A percentile compares a stretch with the other conserved stretches of the same genome.
Conservation (phyloP, 2,329 filamentous ascomycete species). For the Ceratocystis destructans region DNA sequence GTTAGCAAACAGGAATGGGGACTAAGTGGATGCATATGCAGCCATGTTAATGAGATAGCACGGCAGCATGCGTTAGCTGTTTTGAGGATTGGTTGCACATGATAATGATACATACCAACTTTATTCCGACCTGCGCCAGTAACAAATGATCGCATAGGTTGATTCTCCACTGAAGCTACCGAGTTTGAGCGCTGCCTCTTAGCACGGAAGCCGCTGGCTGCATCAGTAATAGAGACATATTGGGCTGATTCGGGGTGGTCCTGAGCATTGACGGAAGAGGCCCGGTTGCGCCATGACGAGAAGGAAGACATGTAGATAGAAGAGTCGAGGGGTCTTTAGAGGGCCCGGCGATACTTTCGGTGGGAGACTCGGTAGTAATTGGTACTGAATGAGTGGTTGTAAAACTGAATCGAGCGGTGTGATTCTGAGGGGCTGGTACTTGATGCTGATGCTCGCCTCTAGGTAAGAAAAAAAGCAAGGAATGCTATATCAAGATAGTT, state of each 20-base stretch:
- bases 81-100: conserved; percentile 22
- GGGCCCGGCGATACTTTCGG: not conserved
- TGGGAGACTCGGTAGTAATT: not conserved
- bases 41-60: not conserved
- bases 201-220: not conserved
- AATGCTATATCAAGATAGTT: conserved; percentile 2
- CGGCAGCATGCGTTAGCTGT: not conserved
- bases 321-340: not conserved
- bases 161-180: conserved; percentile 21
- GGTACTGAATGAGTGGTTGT: not conserved
- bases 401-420: not conserved
- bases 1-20: not conserved
- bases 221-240: conserved; percentile 20
- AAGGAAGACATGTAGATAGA: conserved; percentile 25
- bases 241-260: conserved; percentile 20
- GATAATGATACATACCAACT: conserved; percentile 40
- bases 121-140: conserved; percentile 49
- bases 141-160: conserved; percentile 59
- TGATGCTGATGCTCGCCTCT: not conserved
- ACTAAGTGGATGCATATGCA: not conserved
- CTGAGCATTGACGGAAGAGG: conserved; percentile 21
- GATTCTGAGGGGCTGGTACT: not conserved
- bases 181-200: conserved; percentile 24
- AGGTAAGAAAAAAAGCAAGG: not conserved
- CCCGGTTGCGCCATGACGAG: conserved; percentile 34